Conservation (phyloP, 2,329 filamentous ascomycete genomes). For the Exophiala sp. region DNA sequence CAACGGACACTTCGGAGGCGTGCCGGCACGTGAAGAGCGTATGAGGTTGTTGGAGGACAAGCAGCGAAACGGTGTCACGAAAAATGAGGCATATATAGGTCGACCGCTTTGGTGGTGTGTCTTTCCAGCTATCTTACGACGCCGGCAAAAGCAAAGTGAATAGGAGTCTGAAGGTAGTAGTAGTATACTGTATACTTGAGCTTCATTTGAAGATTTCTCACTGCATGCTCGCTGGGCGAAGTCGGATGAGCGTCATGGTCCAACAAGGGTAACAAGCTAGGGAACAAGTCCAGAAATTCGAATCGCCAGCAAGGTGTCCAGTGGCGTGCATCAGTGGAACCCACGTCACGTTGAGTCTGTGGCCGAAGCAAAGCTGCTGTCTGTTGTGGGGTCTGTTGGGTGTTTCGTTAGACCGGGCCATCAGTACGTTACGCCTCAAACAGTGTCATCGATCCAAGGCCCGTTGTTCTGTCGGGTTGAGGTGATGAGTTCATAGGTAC, state of each 20-base stretch:
- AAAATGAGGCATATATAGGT: neutral
- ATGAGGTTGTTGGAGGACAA: too few species aligned
- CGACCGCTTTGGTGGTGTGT: too few species aligned
- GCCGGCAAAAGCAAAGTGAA: neutral
- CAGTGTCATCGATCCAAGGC: neutral
- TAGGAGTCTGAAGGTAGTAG: neutral
- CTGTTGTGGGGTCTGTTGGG: constrained; percentile 11
- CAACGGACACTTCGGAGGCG: neutral
- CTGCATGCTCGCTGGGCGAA: constrained; percentile 5
- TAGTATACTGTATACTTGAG: neutral
- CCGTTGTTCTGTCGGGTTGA: neutral
- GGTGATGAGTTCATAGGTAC: neutral
- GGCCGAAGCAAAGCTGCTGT: constrained; percentile 1
- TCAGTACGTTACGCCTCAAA: neutral
- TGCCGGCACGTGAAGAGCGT: too few species aligned
- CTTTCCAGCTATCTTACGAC: neutral
- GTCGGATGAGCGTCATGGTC: constrained; percentile 17
- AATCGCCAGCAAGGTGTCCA: constrained; percentile 8
- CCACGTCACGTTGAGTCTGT: constrained; percentile 11
- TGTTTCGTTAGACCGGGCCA: constrained; percentile 1
- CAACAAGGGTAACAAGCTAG: neutral
- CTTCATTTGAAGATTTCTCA: neutral
- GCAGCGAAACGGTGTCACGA: neutral
- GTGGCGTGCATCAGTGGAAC: constrained; percentile 24
- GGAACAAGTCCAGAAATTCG: constrained; percentile 11